These are phyloP conservation scores for Hypoxylon intermedium DNA, from an alignment of 495 filamentous ascomycete genomes.

Conservation along the genomic window DNA sequence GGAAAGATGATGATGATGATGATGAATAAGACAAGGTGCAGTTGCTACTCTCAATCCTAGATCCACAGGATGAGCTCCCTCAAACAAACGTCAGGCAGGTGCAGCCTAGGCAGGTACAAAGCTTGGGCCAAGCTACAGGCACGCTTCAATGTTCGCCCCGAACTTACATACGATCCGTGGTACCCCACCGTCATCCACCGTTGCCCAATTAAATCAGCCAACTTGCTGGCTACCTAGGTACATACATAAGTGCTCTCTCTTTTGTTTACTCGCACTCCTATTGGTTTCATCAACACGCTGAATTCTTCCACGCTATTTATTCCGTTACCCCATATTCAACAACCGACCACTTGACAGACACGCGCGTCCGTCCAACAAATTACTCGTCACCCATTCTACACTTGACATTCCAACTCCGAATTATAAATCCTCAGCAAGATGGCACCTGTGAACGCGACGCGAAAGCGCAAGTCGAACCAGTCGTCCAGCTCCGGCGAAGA, in stretches of 20 bases:
- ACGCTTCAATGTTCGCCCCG: too few relatives aligned
- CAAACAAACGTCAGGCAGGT: constrained; percentile 46
- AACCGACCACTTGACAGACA: too few relatives aligned
- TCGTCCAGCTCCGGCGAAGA: constrained; percentile 45
- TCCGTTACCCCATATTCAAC: constrained; percentile 23
- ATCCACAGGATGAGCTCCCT: constrained; percentile 21
- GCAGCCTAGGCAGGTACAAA: constrained; percentile 38
- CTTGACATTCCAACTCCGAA: constrained; percentile 1
- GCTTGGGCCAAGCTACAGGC: constrained; percentile 7
- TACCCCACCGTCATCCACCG: not conserved
- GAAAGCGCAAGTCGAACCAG: constrained; percentile 68
- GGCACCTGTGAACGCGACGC: constrained; percentile 57
- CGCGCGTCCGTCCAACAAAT: too few relatives aligned
- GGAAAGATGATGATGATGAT: not conserved
- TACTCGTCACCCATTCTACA: not conserved
- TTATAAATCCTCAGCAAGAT: constrained; percentile 46
- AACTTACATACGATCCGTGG: too few relatives aligned
- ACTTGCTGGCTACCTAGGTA: not conserved
- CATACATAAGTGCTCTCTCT: constrained; percentile 5
- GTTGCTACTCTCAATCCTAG: constrained; percentile 6
- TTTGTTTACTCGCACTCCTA: constrained; percentile 39
- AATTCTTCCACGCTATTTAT: constrained; percentile 14
- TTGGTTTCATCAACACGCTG: constrained; percentile 26
- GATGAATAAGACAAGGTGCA: not conserved
- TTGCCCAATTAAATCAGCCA: constrained; percentile 15